Conservation (phyloP, 2,329 filamentous ascomycete species). For the Purpureocillium lavendulum region DNA sequence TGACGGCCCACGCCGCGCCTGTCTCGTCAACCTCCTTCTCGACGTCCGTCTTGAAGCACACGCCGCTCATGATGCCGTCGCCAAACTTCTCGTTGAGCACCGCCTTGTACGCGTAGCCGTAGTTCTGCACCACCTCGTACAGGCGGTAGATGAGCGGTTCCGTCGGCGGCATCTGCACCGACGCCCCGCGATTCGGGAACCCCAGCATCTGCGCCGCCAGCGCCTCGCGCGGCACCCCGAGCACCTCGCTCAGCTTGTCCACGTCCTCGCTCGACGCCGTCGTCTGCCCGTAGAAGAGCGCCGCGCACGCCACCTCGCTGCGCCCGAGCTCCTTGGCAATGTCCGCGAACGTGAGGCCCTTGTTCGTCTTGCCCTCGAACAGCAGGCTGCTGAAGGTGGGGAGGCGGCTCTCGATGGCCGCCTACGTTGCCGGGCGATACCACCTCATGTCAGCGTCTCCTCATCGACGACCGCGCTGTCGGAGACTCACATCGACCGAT, state of each 20-base stretch:
- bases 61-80: constrained; percentile 94
- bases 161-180: constrained; percentile 30
- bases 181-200: constrained; percentile 73
- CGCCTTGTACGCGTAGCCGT: constrained; percentile 93
- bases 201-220: constrained; percentile 58
- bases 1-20: constrained; percentile 75
- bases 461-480: neutral
- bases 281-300: constrained; percentile 85
- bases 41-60: constrained; percentile 81
- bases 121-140: constrained; percentile 94
- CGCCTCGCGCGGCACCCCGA: constrained; percentile 48
- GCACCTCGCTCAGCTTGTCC: constrained; percentile 54
- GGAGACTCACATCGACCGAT: neutral
- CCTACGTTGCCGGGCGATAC: neutral
- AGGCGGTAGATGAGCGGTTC: constrained; percentile 65
- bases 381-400: constrained; percentile 64
- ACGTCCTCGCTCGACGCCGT: constrained; percentile 62
- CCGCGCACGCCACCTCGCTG: constrained; percentile 76
- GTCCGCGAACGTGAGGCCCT: constrained; percentile 68
- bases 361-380: constrained; percentile 62
- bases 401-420: constrained; percentile 52
- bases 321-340: constrained; percentile 68
- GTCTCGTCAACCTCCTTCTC: constrained; percentile 88
- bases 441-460: neutral
- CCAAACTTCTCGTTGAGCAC: constrained; percentile 93